Evolutionary conservation across 176 grass and related monocot species (phyloP), one percentile per base, ranked within the genome.

Genomic region (Poa annua): DNA sequence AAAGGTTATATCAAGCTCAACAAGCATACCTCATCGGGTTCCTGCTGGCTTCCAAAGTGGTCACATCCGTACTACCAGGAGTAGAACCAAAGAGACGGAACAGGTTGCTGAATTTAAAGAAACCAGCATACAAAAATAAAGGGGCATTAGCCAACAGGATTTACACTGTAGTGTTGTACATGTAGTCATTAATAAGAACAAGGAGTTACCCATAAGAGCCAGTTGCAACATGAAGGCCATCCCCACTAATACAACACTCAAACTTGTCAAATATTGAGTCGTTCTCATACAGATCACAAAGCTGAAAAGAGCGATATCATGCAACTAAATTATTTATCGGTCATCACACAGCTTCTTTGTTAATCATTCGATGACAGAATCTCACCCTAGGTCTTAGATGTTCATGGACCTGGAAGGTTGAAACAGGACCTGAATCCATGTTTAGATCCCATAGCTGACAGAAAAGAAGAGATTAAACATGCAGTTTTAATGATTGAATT

Each of bases 231-330:
- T 74, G 89, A 69, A 82, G 89, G 57, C 94, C 94, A 70, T 97
- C 89, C 83, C 89, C 94, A 75, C 94, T 97, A 82, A 94, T 65
- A 82, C 92, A 97, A 74, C 94, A 97, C 83, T 94, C 94, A 56
- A 97, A 97, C 81, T 97, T 97, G 80, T 97, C 94, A 85, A 97
- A 94, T 79, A 97, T 97, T 62, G 94, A 97, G 51, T 97, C 94
- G 26, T 92, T 97, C 80, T 97, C 94, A 82, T 97, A 97, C 42
- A 97, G 86, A 87, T 97, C 94, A 77, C 94, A 97, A 70, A 97
- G 85, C 94, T 97, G 90, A 80, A 92, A 86, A 74, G 20, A 77
- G 53, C 77, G 72, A 63, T 53, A 80, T 3, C 67, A 75, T 36
- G 74, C 15, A 61, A 42, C 55, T 80, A 87, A 33, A 68, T 86